Evolutionary conservation across 352 stramenopile genomes (phyloP).

Genomic region (Globisporangium radiosum): DNA sequence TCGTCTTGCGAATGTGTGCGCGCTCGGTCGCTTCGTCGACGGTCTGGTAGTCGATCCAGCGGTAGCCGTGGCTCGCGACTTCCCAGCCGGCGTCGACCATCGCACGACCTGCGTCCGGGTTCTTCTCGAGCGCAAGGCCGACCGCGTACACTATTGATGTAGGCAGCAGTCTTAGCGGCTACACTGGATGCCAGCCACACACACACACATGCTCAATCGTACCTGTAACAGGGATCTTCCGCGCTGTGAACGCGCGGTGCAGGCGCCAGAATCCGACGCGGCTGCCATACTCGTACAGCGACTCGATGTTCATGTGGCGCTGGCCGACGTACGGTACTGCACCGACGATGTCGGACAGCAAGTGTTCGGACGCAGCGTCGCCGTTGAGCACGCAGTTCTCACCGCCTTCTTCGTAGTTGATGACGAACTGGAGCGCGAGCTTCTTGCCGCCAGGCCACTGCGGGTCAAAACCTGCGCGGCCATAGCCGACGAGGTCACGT

Average conservation of each 20-base stretch:
- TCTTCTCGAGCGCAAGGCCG: conserved; percentile 93
- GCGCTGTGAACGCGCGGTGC: conserved; percentile 86
- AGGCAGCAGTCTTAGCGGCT: neutral
- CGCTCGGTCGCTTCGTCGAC: conserved; percentile 88
- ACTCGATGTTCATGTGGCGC: conserved; percentile 93
- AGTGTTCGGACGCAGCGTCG: conserved; percentile 83
- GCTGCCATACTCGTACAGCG: conserved; percentile 94
- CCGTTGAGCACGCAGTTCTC: conserved; percentile 92
- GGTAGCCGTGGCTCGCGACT: conserved; percentile 91
- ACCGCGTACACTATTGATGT: conserved; percentile 83
- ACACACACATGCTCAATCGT: neutral
- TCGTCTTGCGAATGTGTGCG: conserved; percentile 90
- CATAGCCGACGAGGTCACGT: conserved; percentile 89
- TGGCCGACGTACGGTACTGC: conserved; percentile 60
- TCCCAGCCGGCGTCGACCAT: conserved; percentile 94
- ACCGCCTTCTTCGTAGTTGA: conserved; percentile 96
- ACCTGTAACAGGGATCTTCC: conserved; percentile 82
- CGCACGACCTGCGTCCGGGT: conserved; percentile 80
- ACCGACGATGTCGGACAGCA: conserved; percentile 92
- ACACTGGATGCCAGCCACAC: neutral
- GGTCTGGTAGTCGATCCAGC: conserved; percentile 96
- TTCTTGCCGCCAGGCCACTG: conserved; percentile 82
- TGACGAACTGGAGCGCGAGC: conserved; percentile 91
- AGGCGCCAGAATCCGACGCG: conserved; percentile 93
- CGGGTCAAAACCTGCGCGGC: conserved; percentile 51